Evolutionary conservation across 2,329 filamentous ascomycete genomes (phyloP), one percentile per base, ranked within the genome.

Genomic region (Didymella exigua): DNA sequence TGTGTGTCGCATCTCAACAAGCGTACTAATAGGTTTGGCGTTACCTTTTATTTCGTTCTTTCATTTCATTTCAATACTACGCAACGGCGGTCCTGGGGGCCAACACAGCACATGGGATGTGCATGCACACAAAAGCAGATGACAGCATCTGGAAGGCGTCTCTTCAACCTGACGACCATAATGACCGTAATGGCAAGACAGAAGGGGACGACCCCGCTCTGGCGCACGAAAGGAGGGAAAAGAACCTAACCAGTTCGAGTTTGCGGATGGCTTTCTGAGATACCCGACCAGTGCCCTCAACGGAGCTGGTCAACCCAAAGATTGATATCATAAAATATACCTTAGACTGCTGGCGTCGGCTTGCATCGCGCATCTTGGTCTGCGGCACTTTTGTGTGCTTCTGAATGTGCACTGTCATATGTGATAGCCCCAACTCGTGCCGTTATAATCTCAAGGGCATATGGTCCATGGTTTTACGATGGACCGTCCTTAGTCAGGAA

Each of bases 111-210:
- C 52, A 50, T 41, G 52, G 46, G 46, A 50, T 55, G 52, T 55
- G 52, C 47, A 57, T 58, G 27, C 36, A 40, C 30, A 31, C n/a
- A 34, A 31, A 52, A 49, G 45, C 24, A 54, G 53, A 53, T 54
- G 21, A 49, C 45, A 63, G 69, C 69, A 68, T 70, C 49, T 62
- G 61, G 63, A 64, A 69, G 71, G 71, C 70, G 72, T 75, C 72
- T 60, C 66, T 75, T 75, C 72, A 75, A 74, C 72, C 71, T 68
- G 69, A 75, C 72, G 71, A 67, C 71, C 66, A 44, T 69, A 59
- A 71, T 58, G 63, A 69, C 58, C 59, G 50, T 57, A 56, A 66
- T 60, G 47, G 34, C 36, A 30, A 16, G 48, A n/a, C 36, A 38
- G 21, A 24, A 30, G 41, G 33, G 19, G 21, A n/a, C 5, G 19